A percentile compares a stretch with the other conserved stretches of the same genome.
phyloP scores from a whole-genome alignment of 2,329 filamentous ascomycete genomes.

The Xylaria polymorpha region DNA sequence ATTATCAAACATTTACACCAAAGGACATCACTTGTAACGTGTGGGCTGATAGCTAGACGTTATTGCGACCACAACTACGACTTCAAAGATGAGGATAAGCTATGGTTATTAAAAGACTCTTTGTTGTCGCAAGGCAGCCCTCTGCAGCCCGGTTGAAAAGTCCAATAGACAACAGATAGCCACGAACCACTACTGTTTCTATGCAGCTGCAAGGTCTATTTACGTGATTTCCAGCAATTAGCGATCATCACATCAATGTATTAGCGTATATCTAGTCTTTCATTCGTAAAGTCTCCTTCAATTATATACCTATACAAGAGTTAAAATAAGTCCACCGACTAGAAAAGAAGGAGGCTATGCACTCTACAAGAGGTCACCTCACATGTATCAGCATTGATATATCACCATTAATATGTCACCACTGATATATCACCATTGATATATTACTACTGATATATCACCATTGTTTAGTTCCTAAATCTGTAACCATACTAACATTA shows the following conservation, averaged over 20 bases:
- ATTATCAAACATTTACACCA: neutral
- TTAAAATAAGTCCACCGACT: neutral
- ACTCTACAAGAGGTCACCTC: neutral
- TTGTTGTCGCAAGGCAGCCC: neutral
- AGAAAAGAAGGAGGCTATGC: neutral
- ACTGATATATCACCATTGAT: too few relatives aligned
- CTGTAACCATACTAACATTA: conserved; percentile 19
- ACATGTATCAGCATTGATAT: neutral
- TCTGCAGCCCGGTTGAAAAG: neutral
- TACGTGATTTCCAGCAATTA: neutral
- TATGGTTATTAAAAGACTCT: neutral
- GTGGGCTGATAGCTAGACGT: neutral
- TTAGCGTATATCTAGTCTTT: neutral
- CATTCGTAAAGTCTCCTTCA: neutral
- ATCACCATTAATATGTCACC: too few relatives aligned
- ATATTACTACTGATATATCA: neutral
- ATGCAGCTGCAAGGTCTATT: neutral
- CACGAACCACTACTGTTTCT: neutral
- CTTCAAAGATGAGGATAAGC: neutral
- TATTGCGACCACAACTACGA: neutral
- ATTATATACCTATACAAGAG: neutral
- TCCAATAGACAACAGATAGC: neutral
- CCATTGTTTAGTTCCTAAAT: too few relatives aligned
- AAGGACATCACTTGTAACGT: neutral
- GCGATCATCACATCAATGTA: neutral